These are phyloP conservation scores for Ceratobasidium theobromae DNA, from an alignment of 1,284 basidiomycete species.

Conservation along the genomic window DNA sequence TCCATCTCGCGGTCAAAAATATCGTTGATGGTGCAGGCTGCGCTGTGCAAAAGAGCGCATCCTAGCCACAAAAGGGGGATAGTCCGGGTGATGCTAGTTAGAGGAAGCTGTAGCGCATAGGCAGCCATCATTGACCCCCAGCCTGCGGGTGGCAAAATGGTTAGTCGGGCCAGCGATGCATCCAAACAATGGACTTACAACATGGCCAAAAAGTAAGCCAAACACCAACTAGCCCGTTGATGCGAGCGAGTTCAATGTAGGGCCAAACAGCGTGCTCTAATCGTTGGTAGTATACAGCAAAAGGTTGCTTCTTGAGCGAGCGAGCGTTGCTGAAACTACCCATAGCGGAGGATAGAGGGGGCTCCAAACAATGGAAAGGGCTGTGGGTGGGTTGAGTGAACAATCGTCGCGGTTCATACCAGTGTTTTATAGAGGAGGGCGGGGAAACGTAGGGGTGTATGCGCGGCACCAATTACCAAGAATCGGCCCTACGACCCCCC, in stretches of 20 bases:
- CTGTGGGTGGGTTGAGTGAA: neutral
- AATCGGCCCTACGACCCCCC: neutral
- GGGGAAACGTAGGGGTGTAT: neutral
- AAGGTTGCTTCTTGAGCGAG: neutral
- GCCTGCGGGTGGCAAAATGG: neutral
- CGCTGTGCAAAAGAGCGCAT: slow-evolving; percentile 31
- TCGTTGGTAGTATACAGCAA: neutral
- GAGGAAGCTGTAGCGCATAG: slow-evolving; percentile 22
- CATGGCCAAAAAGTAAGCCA: slow-evolving; percentile 34
- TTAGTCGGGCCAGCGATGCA: neutral
- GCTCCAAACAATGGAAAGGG: neutral
- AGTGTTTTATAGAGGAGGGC: neutral
- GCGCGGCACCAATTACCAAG: neutral
- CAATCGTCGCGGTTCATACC: neutral
- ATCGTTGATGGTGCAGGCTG: slow-evolving; percentile 35
- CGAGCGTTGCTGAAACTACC: neutral
- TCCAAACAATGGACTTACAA: neutral
- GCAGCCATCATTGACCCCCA: slow-evolving; percentile 31
- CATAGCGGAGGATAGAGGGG: neutral
- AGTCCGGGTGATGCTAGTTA: neutral
- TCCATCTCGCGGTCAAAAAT: slow-evolving; percentile 30
- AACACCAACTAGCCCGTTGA: slow-evolving; percentile 33
- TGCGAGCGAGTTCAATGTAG: slow-evolving; percentile 33
- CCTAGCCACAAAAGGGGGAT: slow-evolving; percentile 27
- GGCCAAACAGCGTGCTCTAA: slow-evolving; percentile 1